Base-by-base conservation (phyloP, 2,329 filamentous ascomycete species). In the Paecilomyces variotii region DNA sequence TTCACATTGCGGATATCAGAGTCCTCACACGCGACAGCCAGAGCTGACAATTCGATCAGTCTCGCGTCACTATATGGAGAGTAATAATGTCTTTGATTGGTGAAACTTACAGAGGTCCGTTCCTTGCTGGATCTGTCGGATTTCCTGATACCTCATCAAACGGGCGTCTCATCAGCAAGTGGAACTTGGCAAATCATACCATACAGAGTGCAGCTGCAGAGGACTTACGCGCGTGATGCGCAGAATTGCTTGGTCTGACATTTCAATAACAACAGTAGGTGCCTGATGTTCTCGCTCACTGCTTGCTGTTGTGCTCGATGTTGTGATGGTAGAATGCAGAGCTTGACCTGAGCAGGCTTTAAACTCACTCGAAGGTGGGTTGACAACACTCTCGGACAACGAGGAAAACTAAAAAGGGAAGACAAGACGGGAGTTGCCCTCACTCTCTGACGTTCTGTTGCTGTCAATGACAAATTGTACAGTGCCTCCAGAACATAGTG, bases 1-100 rank as follows among this genome's bases (percentile, higher is more conserved):
- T 86, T 88, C 55, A 97, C 87, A 71, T 90, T 88, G 57, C 92
- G 88, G 61, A 97, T 90, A 73, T 99, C 91, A 65, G 86, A 82
- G 74, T 97, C 94, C 56, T 89, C 83, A 71, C 89, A 96, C 58
- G 90, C 89, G 54, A 97, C 91, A 10, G 90, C 90, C 62, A 97
- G 83, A 30, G 92, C 90, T 92, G 61, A 55, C 64, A 14, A 59
- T 53, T 45, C 27, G 27, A 53, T 54, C 56, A 2, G 55, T 56
- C 35, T 57, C 59, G 53, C 58, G 64, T 56, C 49, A 7, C 19
- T 24, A 9, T 55, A n/a, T 26, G 19, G 24, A 26, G 12, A 11
- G 2, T 19, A 45, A 19, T 19, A 19, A 19, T 25, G 56, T 30
- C 14, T 32, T 30, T 5, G 4, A 52, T 14, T n/a, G 56, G 52